Percentiles rank a stretch among this genome's conserved stretches.
These are phyloP conservation scores for Globisporangium mamillatum DNA, from an alignment of 352 stramenopile genomes.

Conservation along the genomic window DNA sequence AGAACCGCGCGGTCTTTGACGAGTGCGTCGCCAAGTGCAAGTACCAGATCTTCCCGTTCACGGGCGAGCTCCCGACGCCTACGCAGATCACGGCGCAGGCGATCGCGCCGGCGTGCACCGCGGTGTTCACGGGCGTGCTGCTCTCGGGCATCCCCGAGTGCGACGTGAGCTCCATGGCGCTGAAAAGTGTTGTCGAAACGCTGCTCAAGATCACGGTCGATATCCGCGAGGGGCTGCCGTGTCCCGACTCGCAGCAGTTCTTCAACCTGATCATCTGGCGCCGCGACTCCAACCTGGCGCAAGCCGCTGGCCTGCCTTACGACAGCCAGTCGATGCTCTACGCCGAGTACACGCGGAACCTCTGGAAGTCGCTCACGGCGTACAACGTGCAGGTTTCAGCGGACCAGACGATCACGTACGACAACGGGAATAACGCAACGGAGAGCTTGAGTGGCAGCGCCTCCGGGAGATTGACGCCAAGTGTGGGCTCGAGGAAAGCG, in stretches of 20 bases:
- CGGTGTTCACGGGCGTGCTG: conserved; percentile 48
- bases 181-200: conserved; percentile 54
- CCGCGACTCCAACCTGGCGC: conserved; percentile 10
- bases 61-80: conserved; percentile 40
- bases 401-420: conserved; percentile 8
- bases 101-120: conserved; percentile 35
- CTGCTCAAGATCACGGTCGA: conserved; percentile 58
- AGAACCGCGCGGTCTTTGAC: conserved; percentile 53
- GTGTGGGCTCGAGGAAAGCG: neutral
- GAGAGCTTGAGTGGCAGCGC: neutral
- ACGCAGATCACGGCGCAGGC: conserved; percentile 35
- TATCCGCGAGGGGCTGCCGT: conserved; percentile 1
- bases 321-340: conserved; percentile 11
- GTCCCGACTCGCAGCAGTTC: conserved; percentile 11
- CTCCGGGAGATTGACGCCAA: neutral
- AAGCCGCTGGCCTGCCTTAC: conserved; percentile 8
- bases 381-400: neutral
- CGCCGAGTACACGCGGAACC: conserved; percentile 11
- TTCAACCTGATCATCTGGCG: conserved; percentile 11
- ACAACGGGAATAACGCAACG: neutral
- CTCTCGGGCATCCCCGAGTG: conserved; percentile 43
- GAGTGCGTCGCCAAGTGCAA: conserved; percentile 37
- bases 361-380: conserved; percentile 7
- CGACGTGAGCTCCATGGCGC: conserved; percentile 43
- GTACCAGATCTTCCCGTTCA: conserved; percentile 65